Evolutionary conservation across 2,329 filamentous ascomycete genomes (phyloP), one percentile per base, ranked within the genome.

Genomic region (Colletotrichum tropicale): DNA sequence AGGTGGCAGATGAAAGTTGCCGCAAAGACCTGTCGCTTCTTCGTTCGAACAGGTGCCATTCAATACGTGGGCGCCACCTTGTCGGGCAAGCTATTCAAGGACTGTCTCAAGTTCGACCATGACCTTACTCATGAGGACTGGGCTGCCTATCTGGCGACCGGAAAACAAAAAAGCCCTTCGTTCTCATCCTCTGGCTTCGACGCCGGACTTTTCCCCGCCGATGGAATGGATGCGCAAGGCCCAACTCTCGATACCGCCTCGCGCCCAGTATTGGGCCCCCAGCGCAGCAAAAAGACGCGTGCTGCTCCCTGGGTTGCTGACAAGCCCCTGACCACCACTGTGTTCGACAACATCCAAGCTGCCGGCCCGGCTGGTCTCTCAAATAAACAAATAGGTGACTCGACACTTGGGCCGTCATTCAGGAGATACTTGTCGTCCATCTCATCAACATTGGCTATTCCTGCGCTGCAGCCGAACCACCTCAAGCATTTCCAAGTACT

Each of bases 1-100:
- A 85, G 85, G 24, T 91, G 89, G 86, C 89, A 92, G 79, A 92
- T 92, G 90, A 91, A 90, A 78, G 88, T 89, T 8, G 82, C 91
- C 55, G 89, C 91, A 9, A 91, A 91, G 78, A 88, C 89, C 16
- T 91, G 89, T 62, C 88, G 91, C 18, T 91, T 90, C 78, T 87
- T 92, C 75, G 90, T 90, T 26, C 86, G 87, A 28, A 85, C 89
- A 62, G 91, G 91, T 8, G 86, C 89, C 32, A 85, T 92, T 24
- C 87, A 88, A 62, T 92, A 91, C 77, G 89, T 91, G 5, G 90
- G 90, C 5, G 91, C 90, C 6, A 88, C 87, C 48, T 88, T 91
- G 13, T 85, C 87, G 18, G 86, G 87, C 38, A 87, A 87, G 70
- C 84, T 92, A 8, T 92, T 90, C 83, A 92, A 91, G 78, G 91